A percentile compares a stretch with the other conserved stretches of the same genome.
phyloP scores from a whole-genome alignment of 2,329 filamentous ascomycete genomes.

The Ophiostoma pallidulum region DNA sequence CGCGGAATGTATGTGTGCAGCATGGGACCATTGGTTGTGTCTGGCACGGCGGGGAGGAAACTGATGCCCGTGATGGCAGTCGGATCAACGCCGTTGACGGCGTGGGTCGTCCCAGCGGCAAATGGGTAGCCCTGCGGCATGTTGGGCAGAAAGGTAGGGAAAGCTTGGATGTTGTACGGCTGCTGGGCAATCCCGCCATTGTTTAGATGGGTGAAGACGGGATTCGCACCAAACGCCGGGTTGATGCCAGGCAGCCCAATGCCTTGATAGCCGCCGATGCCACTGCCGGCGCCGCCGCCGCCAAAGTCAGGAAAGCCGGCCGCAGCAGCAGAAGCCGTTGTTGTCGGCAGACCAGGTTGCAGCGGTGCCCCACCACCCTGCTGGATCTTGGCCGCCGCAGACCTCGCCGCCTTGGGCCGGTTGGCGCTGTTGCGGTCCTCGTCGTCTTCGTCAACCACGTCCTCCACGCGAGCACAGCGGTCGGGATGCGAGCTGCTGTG shows the following conservation, averaged over 20 bases:
- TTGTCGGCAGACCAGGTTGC: not conserved
- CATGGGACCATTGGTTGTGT: constrained; percentile 47
- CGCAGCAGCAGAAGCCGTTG: constrained; percentile 12
- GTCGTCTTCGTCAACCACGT: constrained; percentile 7
- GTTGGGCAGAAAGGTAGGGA: constrained; percentile 6
- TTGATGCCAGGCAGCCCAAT: constrained; percentile 8
- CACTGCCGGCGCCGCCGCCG: not conserved
- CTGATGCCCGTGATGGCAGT: constrained; percentile 31
- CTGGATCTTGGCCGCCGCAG: not conserved
- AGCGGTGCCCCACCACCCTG: not conserved
- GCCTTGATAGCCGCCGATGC: not conserved
- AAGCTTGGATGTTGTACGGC: constrained; percentile 8
- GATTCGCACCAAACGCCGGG: constrained; percentile 15
- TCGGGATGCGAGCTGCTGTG: not conserved
- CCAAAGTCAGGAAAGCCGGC: not conserved
- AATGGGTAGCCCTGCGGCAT: not conserved
- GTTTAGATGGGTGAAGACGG: constrained; percentile 15
- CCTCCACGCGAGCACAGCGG: constrained; percentile 11
- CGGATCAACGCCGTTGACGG: constrained; percentile 8
- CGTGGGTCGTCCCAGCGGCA: not conserved
- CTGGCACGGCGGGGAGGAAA: constrained; percentile 50
- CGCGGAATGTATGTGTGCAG: constrained; percentile 48
- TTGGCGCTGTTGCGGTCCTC: not conserved
- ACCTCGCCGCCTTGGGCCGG: not conserved
- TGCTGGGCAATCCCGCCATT: not conserved